A percentile compares a stretch with the other conserved stretches of the same genome.
Conservation (phyloP, 495 filamentous ascomycete species). For the Coniosporium apollinis region DNA sequence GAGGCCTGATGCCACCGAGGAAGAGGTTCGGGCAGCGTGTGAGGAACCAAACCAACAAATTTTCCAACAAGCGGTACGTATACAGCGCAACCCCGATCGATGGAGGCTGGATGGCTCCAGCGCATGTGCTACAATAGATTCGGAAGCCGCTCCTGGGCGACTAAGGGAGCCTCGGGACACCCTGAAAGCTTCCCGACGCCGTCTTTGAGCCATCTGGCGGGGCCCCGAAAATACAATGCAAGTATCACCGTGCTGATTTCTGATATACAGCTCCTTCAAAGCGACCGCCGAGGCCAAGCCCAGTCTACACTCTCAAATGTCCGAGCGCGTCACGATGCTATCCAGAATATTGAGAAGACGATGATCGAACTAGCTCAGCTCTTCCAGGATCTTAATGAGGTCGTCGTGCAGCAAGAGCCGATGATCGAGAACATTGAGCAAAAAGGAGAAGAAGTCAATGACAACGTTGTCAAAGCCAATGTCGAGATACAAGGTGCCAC, state of each 20-base stretch:
- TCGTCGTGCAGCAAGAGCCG: conserved; percentile 70
- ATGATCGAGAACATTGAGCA: conserved; percentile 61
- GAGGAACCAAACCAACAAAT: conserved; percentile 53
- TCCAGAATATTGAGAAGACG: conserved; percentile 78
- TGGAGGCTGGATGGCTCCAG: too few species aligned
- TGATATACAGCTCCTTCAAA: conserved; percentile 36
- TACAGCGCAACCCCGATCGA: too few species aligned
- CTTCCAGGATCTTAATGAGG: conserved; percentile 67
- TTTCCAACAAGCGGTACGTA: conserved; percentile 66
- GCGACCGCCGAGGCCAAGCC: conserved; percentile 64
- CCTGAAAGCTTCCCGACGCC: too few species aligned
- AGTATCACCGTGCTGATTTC: too few species aligned
- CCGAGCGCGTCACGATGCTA: conserved; percentile 66
- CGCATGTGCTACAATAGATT: too few species aligned
- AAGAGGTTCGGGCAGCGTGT: conserved; percentile 60
- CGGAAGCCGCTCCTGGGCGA: too few species aligned
- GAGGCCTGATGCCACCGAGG: conserved; percentile 64
- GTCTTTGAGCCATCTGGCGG: too few species aligned
- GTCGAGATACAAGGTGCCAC: conserved; percentile 63
- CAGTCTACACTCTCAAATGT: conserved; percentile 61
- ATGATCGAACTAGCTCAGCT: conserved; percentile 72
- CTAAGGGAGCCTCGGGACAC: too few species aligned
- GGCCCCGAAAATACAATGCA: too few species aligned
- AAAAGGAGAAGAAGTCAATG: conserved; percentile 60
- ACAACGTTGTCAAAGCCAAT: conserved; percentile 67